These are phyloP conservation scores for Fraxinus latifolia DNA, from an alignment of 305 asterid species.

Conservation along the genomic window DNA sequence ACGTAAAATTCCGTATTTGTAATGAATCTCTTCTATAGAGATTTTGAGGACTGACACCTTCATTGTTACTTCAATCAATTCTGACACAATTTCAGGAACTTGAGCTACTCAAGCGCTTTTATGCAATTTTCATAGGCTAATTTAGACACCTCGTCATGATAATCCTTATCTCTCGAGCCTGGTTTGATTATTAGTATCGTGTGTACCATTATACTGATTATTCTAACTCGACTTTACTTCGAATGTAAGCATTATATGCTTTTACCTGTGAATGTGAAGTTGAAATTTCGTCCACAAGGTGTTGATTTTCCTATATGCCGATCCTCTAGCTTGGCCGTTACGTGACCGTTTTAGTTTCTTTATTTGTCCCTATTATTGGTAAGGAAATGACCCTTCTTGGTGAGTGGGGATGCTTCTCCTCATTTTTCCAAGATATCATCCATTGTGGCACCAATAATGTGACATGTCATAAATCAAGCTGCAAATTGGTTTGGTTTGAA, in stretches of 20 bases:
- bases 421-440: background rate
- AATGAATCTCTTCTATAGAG: too few relatives aligned
- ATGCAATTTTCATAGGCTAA: background rate
- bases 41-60: too few relatives aligned
- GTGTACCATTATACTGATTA: background rate
- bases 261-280: background rate
- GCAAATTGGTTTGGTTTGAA: background rate
- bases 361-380: background rate
- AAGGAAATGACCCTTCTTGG: background rate
- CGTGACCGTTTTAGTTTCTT: background rate
- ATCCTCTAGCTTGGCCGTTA: background rate
- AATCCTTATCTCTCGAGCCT: background rate
- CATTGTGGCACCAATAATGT: background rate
- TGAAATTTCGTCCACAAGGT: background rate
- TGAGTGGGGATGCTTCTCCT: background rate
- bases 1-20: too few relatives aligned
- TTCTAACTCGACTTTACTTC: too few relatives aligned
- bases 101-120: background rate
- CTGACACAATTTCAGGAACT: too few relatives aligned
- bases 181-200: background rate
- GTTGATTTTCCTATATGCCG: background rate
- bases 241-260: background rate
- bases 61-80: background rate
- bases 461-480: background rate
- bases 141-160: background rate